Percentiles rank a stretch among this genome's conserved stretches.
Conservation (phyloP, 768 basidiomycete genomes). For the Mycena crocata region DNA sequence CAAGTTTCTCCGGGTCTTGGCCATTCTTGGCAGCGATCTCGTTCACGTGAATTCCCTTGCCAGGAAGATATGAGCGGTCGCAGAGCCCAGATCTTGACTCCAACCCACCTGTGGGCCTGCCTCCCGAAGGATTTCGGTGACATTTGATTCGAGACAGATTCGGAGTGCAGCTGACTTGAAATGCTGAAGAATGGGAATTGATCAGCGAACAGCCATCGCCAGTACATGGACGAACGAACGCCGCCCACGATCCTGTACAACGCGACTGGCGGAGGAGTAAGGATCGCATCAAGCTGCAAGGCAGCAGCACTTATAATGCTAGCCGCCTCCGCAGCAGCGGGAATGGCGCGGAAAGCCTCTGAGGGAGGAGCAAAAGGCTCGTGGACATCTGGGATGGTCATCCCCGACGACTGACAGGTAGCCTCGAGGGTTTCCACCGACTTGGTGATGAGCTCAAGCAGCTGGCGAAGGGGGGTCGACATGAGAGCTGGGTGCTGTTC, state of each 20-base stretch:
- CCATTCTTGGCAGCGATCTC: slow-evolving; percentile 46
- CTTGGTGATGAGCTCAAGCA: slow-evolving; percentile 20
- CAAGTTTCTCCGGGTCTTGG: slow-evolving; percentile 47
- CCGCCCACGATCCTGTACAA: slow-evolving; percentile 41
- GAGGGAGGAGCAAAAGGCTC: slow-evolving; percentile 38
- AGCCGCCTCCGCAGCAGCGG: slow-evolving; percentile 42
- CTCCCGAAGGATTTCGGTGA: slow-evolving; percentile 55
- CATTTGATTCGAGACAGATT: slow-evolving; percentile 46
- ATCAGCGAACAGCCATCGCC: too few relatives aligned
- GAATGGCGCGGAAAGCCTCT: slow-evolving; percentile 41
- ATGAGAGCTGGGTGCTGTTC: too few relatives aligned
- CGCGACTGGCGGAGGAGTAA: slow-evolving; percentile 41
- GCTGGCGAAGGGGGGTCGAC: slow-evolving; percentile 22
- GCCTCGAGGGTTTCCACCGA: slow-evolving; percentile 16
- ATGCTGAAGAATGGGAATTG: slow-evolving; percentile 31
- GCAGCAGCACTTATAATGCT: slow-evolving; percentile 46
- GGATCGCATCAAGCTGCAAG: slow-evolving; percentile 43
- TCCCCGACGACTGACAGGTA: not conserved
- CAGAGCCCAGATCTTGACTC: not conserved
- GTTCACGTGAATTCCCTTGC: slow-evolving; percentile 47
- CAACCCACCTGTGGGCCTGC: slow-evolving; percentile 47
- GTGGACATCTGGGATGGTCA: slow-evolving; percentile 26
- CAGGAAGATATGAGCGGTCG: not conserved
- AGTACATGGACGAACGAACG: too few relatives aligned
- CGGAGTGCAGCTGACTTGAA: slow-evolving; percentile 44